Percentiles rank a stretch among this genome's conserved stretches.
These are phyloP conservation scores for Psilocybe azurescens DNA, from an alignment of 768 basidiomycete species.

Conservation along the genomic window DNA sequence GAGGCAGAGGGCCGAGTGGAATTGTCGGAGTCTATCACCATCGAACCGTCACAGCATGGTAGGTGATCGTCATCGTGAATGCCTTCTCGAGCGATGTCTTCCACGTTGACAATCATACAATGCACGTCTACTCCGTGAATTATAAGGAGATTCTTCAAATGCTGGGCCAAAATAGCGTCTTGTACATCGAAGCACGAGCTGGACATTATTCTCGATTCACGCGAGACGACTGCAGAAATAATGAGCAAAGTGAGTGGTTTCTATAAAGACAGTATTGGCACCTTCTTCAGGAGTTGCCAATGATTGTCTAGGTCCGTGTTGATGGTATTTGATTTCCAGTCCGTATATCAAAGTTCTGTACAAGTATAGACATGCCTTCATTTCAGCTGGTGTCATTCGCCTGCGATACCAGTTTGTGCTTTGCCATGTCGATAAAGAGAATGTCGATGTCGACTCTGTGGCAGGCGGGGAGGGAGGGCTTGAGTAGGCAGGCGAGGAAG, in stretches of 20 bases:
- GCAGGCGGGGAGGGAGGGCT: neutral
- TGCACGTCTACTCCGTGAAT: slow-evolving; percentile 5
- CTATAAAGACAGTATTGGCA: neutral
- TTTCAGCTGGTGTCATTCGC: slow-evolving; percentile 4
- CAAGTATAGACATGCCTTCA: slow-evolving; percentile 6
- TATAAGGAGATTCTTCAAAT: slow-evolving; percentile 11
- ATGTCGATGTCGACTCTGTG: neutral
- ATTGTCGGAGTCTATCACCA: neutral
- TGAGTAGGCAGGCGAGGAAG: too few relatives aligned
- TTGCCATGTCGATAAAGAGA: neutral
- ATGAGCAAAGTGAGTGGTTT: neutral
- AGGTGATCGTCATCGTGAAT: neutral
- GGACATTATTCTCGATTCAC: neutral
- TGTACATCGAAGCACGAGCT: too few relatives aligned
- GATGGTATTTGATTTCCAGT: slow-evolving; percentile 11
- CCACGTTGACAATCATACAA: slow-evolving; percentile 8
- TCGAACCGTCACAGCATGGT: neutral
- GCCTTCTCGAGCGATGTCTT: slow-evolving; percentile 11
- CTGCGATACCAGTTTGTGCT: neutral
- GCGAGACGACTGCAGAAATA: neutral
- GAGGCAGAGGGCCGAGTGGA: too few relatives aligned
- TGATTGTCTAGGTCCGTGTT: neutral
- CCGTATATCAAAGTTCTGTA: slow-evolving; percentile 22
- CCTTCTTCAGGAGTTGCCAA: neutral
- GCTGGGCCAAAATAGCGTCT: slow-evolving; percentile 19